Base-by-base conservation (phyloP, 129 eudicot species). In the Heracleum sosnowskyi region DNA sequence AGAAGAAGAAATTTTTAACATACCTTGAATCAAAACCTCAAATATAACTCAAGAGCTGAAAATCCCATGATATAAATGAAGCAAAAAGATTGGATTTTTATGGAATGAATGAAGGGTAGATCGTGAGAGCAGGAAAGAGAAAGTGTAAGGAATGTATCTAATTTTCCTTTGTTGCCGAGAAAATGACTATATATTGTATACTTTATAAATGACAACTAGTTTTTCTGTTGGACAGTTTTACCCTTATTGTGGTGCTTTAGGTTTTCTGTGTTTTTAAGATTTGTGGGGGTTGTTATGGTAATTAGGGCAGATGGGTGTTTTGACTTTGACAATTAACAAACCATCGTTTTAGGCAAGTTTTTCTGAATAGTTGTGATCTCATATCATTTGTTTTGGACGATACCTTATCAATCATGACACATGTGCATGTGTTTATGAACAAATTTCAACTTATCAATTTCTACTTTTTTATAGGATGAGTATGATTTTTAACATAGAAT, bases 251-350 rank as follows among this genome's bases (percentile, higher is more conserved):
- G 7, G 24, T 35, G n/a, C 22, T 2, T 8, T 18, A 20, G n/a
- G 7, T 34, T 7, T 15, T 8, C 0, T 2, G 18, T 0, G 11
- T 36, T 69, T 4, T 69, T 20, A 17, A 35, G 20, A 33, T 17
- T 66, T 8, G 20, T 13, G 5, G 72, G 39, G 68, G 68, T 3
- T n/a, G 15, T 3, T 13, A 36, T 36, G 46, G 44, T 69, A 36
- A 69, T 36, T 35, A 7, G 5, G 0, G 15, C 40, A 34, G 8
- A 31, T 20, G 42, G 74, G 74, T 69, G 74, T 20, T 69, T 69
- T 69, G 74, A 69, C 74, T 69, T 69, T 34, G 74, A 69, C 74
- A 35, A 69, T 36, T 16, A 69, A 69, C 74, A 69, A 69, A 69
- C 45, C 74, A 16, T 69, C 26, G 4, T 35, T 69, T 69, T 69